Evolutionary conservation across 176 grass and related monocot genomes (phyloP).

Genomic region (Triticum aestivum): DNA sequence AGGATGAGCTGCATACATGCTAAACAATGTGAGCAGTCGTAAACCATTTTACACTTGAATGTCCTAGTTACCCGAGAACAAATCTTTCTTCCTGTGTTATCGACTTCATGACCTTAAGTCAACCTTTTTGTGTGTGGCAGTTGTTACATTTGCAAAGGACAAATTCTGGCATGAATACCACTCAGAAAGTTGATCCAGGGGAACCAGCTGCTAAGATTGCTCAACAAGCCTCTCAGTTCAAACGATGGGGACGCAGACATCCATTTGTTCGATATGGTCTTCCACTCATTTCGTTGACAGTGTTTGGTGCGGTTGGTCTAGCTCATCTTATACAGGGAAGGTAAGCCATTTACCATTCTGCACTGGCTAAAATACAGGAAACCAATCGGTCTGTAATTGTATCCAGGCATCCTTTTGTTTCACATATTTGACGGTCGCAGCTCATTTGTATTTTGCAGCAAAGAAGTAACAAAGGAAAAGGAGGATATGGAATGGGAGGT

Average conservation of each 20-base stretch:
- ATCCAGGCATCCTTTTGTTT: background rate
- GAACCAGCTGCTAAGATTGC: conserved; percentile 40
- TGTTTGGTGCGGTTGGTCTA: conserved; percentile 80
- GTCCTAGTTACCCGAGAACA: background rate
- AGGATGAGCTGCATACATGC: background rate
- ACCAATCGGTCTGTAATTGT: background rate
- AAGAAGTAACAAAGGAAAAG: conserved; percentile 93
- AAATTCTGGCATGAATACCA: conserved; percentile 31
- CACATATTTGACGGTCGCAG: background rate
- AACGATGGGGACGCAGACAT: conserved; percentile 64
- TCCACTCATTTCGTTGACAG: conserved; percentile 87
- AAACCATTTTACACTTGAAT: background rate
- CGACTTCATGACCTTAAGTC: background rate
- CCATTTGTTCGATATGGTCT: conserved; percentile 81
- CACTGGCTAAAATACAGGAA: background rate
- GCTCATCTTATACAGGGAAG: conserved; percentile 87
- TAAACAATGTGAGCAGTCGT: background rate
- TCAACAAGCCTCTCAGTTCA: conserved; percentile 62
- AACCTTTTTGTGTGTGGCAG: background rate
- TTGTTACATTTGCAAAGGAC: background rate
- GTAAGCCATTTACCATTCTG: conserved; percentile 36
- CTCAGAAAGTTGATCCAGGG: conserved; percentile 37
- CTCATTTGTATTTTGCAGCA: conserved; percentile 46
- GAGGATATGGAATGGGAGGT: conserved; percentile 97
- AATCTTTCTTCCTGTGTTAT: background rate